Evolutionary conservation across 2,329 filamentous ascomycete genomes (phyloP), one percentile per base, ranked within the genome.

Genomic region (Lasiodiplodia gonubiensis): DNA sequence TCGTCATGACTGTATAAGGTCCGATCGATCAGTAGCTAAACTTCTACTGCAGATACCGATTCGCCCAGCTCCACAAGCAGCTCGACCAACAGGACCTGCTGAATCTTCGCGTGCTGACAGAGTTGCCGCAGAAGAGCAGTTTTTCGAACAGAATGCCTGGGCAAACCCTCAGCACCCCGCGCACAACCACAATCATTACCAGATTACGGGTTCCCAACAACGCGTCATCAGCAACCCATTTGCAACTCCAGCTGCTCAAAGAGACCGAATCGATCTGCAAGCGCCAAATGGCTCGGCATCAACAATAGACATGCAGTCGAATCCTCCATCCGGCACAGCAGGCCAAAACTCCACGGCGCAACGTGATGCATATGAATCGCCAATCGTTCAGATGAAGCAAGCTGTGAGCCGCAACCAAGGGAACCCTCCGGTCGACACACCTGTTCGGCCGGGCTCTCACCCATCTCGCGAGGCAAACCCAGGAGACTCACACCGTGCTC

Each of bases 101-200:
- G 74, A 76, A 66, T 73, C 74, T 7, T 80, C 71, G 72, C 79
- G 71, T 74, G 81, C 73, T 81, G 82, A 73, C 79, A 88, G 69
- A 86, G 87, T 73, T 90, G 46, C 59, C 48, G 92, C 92, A 27
- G 92, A 92, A 73, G 92, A 96, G 77, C 91, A 94, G 70, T 97
- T 95, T 72, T 86, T 97, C 66, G 92, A 96, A 74, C 90, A 94
- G 72, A 97, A 92, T 5, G 91, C 93, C 0, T 97, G 94, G 94
- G 93, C 93, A 42, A 97, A 97, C 75, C 92, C 93, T 21, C 92
- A 94, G 71, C 77, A 79, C 67, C 78, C 77, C 12, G 76, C 74
- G n/a, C 78, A 80, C 55, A 76, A 77, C 35, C 74, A 78, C 54
- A 23, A 75, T 4, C 75, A 77, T 23, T 79, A 77, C 60, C 69